Conservation (phyloP, 768 basidiomycete genomes). For the Filobasidium floriforme region DNA sequence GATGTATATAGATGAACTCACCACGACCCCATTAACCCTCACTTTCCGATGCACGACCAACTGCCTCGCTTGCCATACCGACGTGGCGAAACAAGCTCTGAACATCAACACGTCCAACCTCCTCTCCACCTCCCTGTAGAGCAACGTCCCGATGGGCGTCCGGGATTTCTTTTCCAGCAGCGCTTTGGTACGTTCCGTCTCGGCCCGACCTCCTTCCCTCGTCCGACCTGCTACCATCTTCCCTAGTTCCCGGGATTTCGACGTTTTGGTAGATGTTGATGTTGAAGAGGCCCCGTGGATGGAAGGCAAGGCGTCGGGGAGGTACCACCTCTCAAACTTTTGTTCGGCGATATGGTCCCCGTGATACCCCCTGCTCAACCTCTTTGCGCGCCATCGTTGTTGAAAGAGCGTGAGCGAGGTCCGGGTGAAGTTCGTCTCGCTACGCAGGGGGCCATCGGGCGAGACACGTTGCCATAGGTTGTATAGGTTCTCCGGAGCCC, state of each 20-base stretch:
- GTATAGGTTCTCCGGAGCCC: slow-evolving; percentile 79
- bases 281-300: slow-evolving; percentile 28
- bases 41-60: slow-evolving; percentile 82
- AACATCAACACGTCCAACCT: slow-evolving; percentile 88
- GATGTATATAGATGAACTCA: too few relatives aligned
- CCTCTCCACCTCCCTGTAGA: slow-evolving; percentile 91
- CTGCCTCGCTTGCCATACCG: slow-evolving; percentile 80
- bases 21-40: slow-evolving; percentile 79
- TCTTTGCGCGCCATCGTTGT: slow-evolving; percentile 82
- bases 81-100: slow-evolving; percentile 74
- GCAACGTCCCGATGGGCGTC: slow-evolving; percentile 88
- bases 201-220: slow-evolving; percentile 43
- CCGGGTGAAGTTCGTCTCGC: slow-evolving; percentile 56
- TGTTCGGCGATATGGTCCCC: slow-evolving; percentile 89
- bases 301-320: slow-evolving; percentile 72
- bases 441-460: slow-evolving; percentile 35
- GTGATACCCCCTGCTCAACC: slow-evolving; percentile 84
- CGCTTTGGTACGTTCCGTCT: slow-evolving; percentile 51
- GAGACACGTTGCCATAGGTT: slow-evolving; percentile 74
- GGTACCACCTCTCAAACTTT: slow-evolving; percentile 89
- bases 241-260: slow-evolving; percentile 11
- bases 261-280: not conserved
- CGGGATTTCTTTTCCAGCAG: slow-evolving; percentile 57
- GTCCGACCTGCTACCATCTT: slow-evolving; percentile 48
- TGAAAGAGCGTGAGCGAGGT: slow-evolving; percentile 67